Percentiles rank a stretch among this genome's conserved stretches.
These are phyloP conservation scores for Turritis glabra DNA, from an alignment of 345 rosid genomes.

Conservation along the genomic window DNA sequence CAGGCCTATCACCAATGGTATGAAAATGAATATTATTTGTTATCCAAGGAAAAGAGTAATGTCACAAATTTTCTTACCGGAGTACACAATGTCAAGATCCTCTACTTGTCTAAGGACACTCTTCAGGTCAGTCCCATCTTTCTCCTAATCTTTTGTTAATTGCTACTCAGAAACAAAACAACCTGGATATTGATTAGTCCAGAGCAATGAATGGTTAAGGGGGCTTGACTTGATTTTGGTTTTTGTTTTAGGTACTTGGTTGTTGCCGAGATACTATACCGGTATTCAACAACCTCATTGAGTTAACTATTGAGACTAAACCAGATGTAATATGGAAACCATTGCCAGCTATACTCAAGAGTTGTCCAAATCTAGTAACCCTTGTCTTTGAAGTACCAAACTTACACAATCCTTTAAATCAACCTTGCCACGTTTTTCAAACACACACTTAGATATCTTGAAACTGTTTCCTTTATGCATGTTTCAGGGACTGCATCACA, in stretches of 20 bases:
- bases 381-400: slow-evolving; percentile 29
- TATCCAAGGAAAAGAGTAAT: too few species aligned
- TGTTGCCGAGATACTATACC: background rate
- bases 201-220: too few species aligned
- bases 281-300: background rate
- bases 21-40: too few species aligned
- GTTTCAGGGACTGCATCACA: background rate
- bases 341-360: background rate
- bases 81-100: background rate
- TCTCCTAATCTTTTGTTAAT: background rate
- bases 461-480: background rate
- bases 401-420: background rate
- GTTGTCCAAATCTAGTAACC: background rate
- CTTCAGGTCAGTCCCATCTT: background rate
- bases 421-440: background rate
- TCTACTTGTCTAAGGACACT: background rate
- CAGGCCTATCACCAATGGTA: background rate
- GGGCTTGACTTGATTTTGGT: background rate
- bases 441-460: background rate
- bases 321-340: background rate
- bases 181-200: too few species aligned
- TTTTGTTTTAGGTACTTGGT: background rate
- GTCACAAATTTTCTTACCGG: background rate
- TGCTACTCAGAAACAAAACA: background rate
- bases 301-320: background rate